Percentiles rank a stretch among this genome's conserved stretches.
These are phyloP conservation scores for Colletotrichum karsti DNA, from an alignment of 2,329 filamentous ascomycete species.

Conservation along the genomic window DNA sequence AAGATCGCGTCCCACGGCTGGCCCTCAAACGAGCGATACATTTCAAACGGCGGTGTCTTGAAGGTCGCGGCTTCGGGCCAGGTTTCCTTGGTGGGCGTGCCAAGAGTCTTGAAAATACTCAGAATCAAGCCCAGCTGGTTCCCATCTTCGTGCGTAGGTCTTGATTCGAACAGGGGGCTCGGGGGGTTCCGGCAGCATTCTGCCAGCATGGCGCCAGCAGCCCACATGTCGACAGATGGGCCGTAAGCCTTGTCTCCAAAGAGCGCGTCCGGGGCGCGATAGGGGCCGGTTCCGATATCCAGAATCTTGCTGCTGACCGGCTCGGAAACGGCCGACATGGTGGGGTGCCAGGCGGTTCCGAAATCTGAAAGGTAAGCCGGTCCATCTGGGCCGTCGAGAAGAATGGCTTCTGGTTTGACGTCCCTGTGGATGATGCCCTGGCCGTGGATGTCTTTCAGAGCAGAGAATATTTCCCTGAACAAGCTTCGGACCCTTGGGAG, in stretches of 20 bases:
- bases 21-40: conserved; percentile 79
- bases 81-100: conserved; percentile 79
- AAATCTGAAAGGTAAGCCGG: conserved; percentile 89
- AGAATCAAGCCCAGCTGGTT: conserved; percentile 91
- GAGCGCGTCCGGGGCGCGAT: conserved; percentile 88
- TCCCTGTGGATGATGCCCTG: conserved; percentile 90
- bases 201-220: conserved; percentile 82
- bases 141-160: conserved; percentile 76
- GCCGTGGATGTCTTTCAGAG: conserved; percentile 75
- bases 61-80: conserved; percentile 85
- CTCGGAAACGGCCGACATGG: conserved; percentile 68
- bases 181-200: conserved; percentile 70
- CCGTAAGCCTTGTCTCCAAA: conserved; percentile 84
- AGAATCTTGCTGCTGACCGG: conserved; percentile 76
- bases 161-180: conserved; percentile 82
- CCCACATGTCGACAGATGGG: conserved; percentile 86
- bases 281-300: conserved; percentile 92
- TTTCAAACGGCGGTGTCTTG: conserved; percentile 84
- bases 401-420: conserved; percentile 90
- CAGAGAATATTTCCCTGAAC: conserved; percentile 75
- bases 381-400: conserved; percentile 72
- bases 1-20: conserved; percentile 77
- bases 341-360: conserved; percentile 85
- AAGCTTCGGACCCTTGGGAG: conserved; percentile 45
- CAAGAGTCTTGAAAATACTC: conserved; percentile 91